Evolutionary conservation across 306 rosid species (phyloP), one percentile per base, ranked within the genome.

Genomic region (Vigna nakashimae): DNA sequence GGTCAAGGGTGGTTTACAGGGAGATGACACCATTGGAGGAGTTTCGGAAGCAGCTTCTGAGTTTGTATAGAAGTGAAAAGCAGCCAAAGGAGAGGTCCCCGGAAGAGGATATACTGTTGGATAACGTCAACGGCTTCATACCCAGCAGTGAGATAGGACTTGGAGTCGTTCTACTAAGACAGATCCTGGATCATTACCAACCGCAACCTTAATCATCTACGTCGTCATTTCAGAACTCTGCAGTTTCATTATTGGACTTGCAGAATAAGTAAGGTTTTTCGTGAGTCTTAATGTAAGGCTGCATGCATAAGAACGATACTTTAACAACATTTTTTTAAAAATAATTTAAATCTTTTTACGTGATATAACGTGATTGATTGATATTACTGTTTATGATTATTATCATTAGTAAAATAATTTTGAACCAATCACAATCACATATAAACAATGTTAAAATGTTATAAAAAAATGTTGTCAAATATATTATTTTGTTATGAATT

Each of bases 71-170:
- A 38, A 8, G 69, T 64, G 28, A 64, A 64, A 38, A 3, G 9
- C 15, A 58, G 12, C 1, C 14, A 50, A 50, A 50, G 1, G 62
- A 58, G 22, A 5, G n/a, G 13, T 5, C 3, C 14, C 2, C 62
- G 15, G 69, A 64, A 38, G 69, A 64, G 69, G 40, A 1, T 17
- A n/a, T 63, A 34, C 16, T 64, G 69, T 7, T 58, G 65, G 16
- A 58, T 58, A 58, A 58, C 17, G 38, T 58, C 38, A 58, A 12
- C 38, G 12, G 26, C 17, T 58, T 58, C 36, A 58, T 58, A 58
- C 65, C 65, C 65, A 24, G 1, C 2, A 26, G 13, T 58, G 65
- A 58, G 38, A 58, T 58, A 58, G 65, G 65, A 24, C 38, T 58
- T 58, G 65, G 65, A 24, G 38, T 34, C 38, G 28, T 58, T 11